These are phyloP conservation scores for Blastomyces parvus DNA, from an alignment of 2,329 filamentous ascomycete species.

Conservation along the genomic window DNA sequence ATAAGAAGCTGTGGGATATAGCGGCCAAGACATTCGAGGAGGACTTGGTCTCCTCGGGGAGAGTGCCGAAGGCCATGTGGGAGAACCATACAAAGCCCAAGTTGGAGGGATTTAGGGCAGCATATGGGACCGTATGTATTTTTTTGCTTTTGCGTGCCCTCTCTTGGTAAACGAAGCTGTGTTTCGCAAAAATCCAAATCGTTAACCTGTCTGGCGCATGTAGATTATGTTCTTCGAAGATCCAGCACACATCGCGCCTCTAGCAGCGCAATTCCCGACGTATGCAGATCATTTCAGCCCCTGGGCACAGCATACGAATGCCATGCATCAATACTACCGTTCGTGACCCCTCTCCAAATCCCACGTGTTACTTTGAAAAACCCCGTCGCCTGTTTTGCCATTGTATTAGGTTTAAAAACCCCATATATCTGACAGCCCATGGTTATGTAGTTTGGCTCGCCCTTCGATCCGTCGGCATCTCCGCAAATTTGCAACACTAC, in stretches of 20 bases:
- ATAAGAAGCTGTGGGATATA: conserved; percentile 80
- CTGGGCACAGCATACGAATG: conserved; percentile 68
- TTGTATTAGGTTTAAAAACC: background rate
- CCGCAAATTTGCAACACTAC: conserved; percentile 88
- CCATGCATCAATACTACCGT: conserved; percentile 67
- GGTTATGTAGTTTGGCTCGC: conserved; percentile 57
- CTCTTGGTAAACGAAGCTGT: background rate
- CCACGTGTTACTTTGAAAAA: background rate
- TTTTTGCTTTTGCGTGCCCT: background rate
- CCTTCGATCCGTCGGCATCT: conserved; percentile 72
- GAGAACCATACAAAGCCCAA: conserved; percentile 38
- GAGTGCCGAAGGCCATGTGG: conserved; percentile 45
- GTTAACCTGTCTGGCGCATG: background rate
- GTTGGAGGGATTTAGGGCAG: conserved; percentile 55
- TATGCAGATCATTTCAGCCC: conserved; percentile 72
- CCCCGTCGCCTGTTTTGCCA: background rate
- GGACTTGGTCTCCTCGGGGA: conserved; percentile 53
- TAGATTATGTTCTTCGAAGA: conserved; percentile 78
- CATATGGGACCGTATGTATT: conserved; percentile 61
- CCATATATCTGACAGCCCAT: background rate
- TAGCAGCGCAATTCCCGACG: conserved; percentile 59
- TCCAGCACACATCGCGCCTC: conserved; percentile 52
- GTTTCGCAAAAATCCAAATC: conserved; percentile 2
- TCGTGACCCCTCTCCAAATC: conserved; percentile 15
- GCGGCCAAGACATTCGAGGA: conserved; percentile 52